Base-by-base conservation (phyloP, 768 basidiomycete genomes). In the Suillus brevipes region DNA sequence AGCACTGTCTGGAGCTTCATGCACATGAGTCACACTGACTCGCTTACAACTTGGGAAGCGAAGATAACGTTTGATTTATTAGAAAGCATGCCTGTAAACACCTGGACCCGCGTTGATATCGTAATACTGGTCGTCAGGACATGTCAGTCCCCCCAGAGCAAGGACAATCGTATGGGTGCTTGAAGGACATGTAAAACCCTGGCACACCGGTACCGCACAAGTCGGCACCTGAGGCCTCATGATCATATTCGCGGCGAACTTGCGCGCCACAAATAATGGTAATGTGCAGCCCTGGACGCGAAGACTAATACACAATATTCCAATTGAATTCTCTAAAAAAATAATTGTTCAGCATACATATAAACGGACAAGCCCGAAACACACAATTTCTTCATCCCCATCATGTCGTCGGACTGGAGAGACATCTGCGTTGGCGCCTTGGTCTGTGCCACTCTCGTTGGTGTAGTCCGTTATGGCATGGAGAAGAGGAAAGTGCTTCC, bases 401-500 rank as follows among this genome's bases (percentile, higher is more conserved):
- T 60, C 42, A 13, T 23, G 49, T 36, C 47, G 28, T 55, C 47
- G 20, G 62, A 16, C 47, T 70, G 66, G 68, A 62, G 61, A n/a
- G 65, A 62, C 38, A 45, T 67, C 5, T 72, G 57, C 58, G 38
- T 72, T 20, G 49, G 37, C 34, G 65, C 45, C 20, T 49, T 68
- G 49, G 34, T 73, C 37, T 65, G 56, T 57, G 65, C 55, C 31
- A 13, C 68, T 50, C 58, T 60, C 18, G 25, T 68, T 37, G 50
- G 60, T 7, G 63, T 47, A 28, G 38, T 14, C 66, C 60, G 58
- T 55, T 60, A n/a, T 49, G 65, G 37, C 3, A 3, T 18, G 23
- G 64, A 43, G 50, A 65, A 70, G 50, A 65, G 61, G 34, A 56
- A 37, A 59, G 4, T 25, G 14, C 34, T 65, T 2, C 62, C 70